Percentiles rank a stretch among this genome's conserved stretches.
Conservation (phyloP, 2,329 filamentous ascomycete genomes). For the Cordyceps javanica region DNA sequence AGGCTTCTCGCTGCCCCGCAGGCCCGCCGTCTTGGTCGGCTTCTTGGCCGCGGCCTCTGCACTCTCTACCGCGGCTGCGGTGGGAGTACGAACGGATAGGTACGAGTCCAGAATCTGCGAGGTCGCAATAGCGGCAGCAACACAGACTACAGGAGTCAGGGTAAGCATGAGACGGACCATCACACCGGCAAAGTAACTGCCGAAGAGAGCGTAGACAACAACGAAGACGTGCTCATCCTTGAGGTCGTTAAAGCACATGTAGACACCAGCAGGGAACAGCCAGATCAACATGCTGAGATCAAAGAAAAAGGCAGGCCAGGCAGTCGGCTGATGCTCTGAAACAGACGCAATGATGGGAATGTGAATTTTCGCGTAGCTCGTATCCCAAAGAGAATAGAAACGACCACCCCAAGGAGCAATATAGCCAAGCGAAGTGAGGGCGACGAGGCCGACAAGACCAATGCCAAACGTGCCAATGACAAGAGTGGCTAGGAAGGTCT, state of each 20-base stretch:
- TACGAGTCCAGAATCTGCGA: conserved; percentile 88
- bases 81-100: conserved; percentile 60
- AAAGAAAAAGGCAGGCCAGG: conserved; percentile 99
- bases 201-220: conserved; percentile 92
- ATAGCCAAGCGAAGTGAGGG: conserved; percentile 81
- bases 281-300: conserved; percentile 97
- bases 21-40: conserved; percentile 42
- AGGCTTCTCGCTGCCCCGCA: conserved; percentile 67
- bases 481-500: conserved; percentile 74
- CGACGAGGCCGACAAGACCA: conserved; percentile 68
- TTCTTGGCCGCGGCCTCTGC: conserved; percentile 53
- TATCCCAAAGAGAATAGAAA: conserved; percentile 99
- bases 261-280: conserved; percentile 97
- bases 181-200: conserved; percentile 97
- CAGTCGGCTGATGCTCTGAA: conserved; percentile 97
- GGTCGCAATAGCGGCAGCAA: conserved; percentile 81
- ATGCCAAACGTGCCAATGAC: conserved; percentile 69
- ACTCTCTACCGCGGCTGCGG: conserved; percentile 42
- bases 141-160: conserved; percentile 90
- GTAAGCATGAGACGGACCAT: conserved; percentile 99
- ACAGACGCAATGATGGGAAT: conserved; percentile 99
- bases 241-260: conserved; percentile 92
- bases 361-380: conserved; percentile 93
- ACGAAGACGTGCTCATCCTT: conserved; percentile 97
- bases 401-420: conserved; percentile 97